Base-by-base conservation (phyloP, 2,329 filamentous ascomycete genomes). In the Botrytis hyacinthi region DNA sequence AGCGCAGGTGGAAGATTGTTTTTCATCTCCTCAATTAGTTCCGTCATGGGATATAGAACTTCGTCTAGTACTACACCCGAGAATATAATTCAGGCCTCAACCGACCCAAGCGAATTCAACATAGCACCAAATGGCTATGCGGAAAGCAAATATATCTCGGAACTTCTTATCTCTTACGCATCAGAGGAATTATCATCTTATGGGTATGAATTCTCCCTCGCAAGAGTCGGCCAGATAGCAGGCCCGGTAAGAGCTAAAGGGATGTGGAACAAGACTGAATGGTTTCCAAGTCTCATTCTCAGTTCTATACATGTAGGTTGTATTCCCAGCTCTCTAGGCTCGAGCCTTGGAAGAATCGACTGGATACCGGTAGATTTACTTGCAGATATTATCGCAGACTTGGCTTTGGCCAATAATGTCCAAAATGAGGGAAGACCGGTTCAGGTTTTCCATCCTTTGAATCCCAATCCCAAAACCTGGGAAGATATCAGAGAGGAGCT, bases 201-300 rank as follows among this genome's bases (percentile, higher is more conserved):
- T 3, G 29, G 62, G 0, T 18, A 26, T 26, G 3, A 46, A 0
- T 79, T 81, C 2, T 81, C 81, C 10, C 77, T 84, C n/a, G 81
- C 85, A 44, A 83, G 86, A 1, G 83, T 87, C 0, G 85, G 85
- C 0, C 86, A 87, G 77, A 83, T 87, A 59, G 84, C 80, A 0
- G 85, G 85, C 0, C 46, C 72, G 14, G 63, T 65, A 2, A 44
- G 54, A 16, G 18, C 22, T 4, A 26, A 29, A 18, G 51, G 71
- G 12, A 12, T 61, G 2, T 72, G 62, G 63, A 69, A 73, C 18
- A 59, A 46, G 40, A 42, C 42, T 2, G 54, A 73, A 51, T 62
- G 63, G 54, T 67, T 73, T 26, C 63, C 54, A 12, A 69, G 63
- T 20, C 46, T 69, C 7, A 35, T 69, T 60, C 54, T 69, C 10